Base-by-base conservation (phyloP, 2,329 filamentous ascomycete species). In the Penicillium psychrosexuale region DNA sequence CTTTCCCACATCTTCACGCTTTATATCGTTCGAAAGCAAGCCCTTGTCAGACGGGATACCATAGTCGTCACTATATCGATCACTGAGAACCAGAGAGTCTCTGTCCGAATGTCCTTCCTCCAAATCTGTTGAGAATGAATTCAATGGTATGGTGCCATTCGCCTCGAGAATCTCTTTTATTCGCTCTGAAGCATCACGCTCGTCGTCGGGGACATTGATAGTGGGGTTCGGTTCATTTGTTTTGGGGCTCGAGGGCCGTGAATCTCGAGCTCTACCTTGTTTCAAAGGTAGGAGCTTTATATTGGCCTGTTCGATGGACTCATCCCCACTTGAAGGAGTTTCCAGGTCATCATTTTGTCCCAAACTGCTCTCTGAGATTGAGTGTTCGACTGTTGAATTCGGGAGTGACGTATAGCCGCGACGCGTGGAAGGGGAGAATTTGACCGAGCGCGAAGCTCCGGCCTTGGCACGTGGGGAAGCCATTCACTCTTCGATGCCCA, bases 51-150 rank as follows among this genome's bases (percentile, higher is more conserved):
- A 24, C 36, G 54, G 55, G 27, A 55, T 15, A 2, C 61, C 62
- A 47, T 62, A 64, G 12, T 61, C 59, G 22, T 66, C 63, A 28
- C 47, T 50, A 19, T 50, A 43, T 17, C 47, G 30, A 12, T 43
- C 47, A 40, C 55, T 55, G 17, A 65, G 37, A 9, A 43, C 34
- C 11, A 57, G 33, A 22, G 55, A 51, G n/a, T 22, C 27, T 43
- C 44, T 53, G 36, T 15, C 15, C 11, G 63, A 60, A 28, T 56
- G 33, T 15, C 51, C 56, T 28, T 57, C 60, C 24, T 65, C 59
- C 8, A 65, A 46, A 48, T 65, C 63, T 3, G 58, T 54, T 33
- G 59, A 44, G 37, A 64, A 64, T 9, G 61, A 60, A 9, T 64
- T 51, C 2, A 56, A 50, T 1, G 64, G n/a, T 11, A 48, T 19